Base-by-base conservation (phyloP, 768 basidiomycete species). In the Tylopilus sp. region DNA sequence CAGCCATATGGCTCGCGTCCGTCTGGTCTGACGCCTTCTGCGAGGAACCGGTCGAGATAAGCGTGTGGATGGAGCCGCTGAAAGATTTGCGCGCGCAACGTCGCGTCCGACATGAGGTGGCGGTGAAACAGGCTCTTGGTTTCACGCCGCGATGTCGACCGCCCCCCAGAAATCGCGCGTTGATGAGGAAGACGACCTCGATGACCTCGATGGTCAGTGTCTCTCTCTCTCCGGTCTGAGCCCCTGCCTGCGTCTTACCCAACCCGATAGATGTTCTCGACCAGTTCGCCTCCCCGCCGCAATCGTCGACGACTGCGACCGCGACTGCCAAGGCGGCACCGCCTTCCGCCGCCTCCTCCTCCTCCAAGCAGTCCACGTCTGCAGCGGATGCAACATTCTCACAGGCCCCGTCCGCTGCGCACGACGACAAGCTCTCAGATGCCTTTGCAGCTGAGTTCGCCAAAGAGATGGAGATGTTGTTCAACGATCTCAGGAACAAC, bases 1-100 rank as follows among this genome's bases (percentile, higher is more conserved):
- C 86, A 95, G 11, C 72, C 81, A 22, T 68, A 70, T 7, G 81
- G 67, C n/a, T 75, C 73, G 25, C 97, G 78, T 11, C 92, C 92
- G 65, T 98, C 94, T 0, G 94, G 91, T 48, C 97, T 71, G 50
- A 88, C 75, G 8, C 81, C 74, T 63, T 95, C 85, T 2, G 79
- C 73, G 17, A 98, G 71, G 62, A 97, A 98, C 7, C 88, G 79
- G 58, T 91, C 85, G 41, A 98, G 82, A 66, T 98, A 98, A 5
- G 83, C 79, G 28, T 80, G 80, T 2, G 97, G 95, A 61, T 98
- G 93, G 0, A 99, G 78, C 13, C 92, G 85, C 60, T 92, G 88
- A 71, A 95, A 95, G 28, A 86, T 82, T 33, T 68, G 66, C 1
- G 68, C 52, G 58, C 68, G 68, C 28, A 64, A 51, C 10, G n/a